phyloP scores from a whole-genome alignment of 129 eudicot genomes.

The sunflower (Helianthus annuus) region HanXRQr2.0-SUNRISE NC_035449.2:91949025-91949524 shows the following conservation, averaged over 20 bases:
- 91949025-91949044: neutral
- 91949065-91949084: neutral
- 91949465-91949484: slow-evolving; percentile 64
- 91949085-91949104: slow-evolving; percentile 77
- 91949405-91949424: neutral
- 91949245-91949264: neutral
- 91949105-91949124: slow-evolving; percentile 51
- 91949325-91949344: slow-evolving; percentile 61
- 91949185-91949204: slow-evolving; percentile 68
- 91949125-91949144: slow-evolving; percentile 30
- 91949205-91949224: neutral
- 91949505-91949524: slow-evolving; percentile 76
- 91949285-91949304: slow-evolving; percentile 91
- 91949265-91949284: slow-evolving; percentile 72
- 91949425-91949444: neutral
- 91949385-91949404: neutral
- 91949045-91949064: neutral
- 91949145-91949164: slow-evolving; percentile 53
- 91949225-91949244: neutral
- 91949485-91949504: slow-evolving; percentile 49
- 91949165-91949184: slow-evolving; percentile 74
- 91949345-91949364: slow-evolving; percentile 44
- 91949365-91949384: slow-evolving; percentile 13
- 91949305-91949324: slow-evolving; percentile 88
- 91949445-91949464: slow-evolving; percentile 55